Evolutionary conservation across 441 rosid species (phyloP), one percentile per base, ranked within the genome.

Genomic region (Melastoma candidum): DNA sequence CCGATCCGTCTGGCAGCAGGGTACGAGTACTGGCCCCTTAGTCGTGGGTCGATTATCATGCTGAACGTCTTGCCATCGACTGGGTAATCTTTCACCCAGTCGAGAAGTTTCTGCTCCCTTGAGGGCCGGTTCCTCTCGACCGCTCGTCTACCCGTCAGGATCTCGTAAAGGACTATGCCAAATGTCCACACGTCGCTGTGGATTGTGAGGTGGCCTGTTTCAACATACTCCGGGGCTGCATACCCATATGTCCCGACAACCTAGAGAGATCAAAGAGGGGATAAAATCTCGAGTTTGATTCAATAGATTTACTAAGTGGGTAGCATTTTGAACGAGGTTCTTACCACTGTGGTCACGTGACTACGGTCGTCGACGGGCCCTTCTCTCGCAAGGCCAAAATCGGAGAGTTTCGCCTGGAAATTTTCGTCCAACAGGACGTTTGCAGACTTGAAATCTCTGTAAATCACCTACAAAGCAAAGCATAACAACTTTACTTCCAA

Each of bases 361-460:
- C 80, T 68, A n/a, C 13, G 65, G 51, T 77, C 74, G 8, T 67
- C 85, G 1, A 51, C 51, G 1, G 80, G 85, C 44, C 85, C 85
- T 67, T 77, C 82, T 66, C 85, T 71, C 9, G 82, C 82, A 61
- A 80, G 72, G 43, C 85, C 85, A 32, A 80, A 80, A 51, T 80
- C 85, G 7, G 85, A 80, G 50, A 80, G 70, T 56, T 80, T 77
- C 6, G 79, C 63, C 46, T 49, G 67, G 3, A 77, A 75, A 44
- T 61, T 65, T 43, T 66, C 70, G 1, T 80, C 80, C 66, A 80
- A 61, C 17, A 80, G 85, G 67, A 80, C 85, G 26, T 80, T 80
- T 11, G 85, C 69, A 44, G 82, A 46, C 56, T 80, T 80, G 68
- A 80, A 77, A 62, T 80, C 85, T 47, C 85, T 74, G 63, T 72